phyloP scores from a whole-genome alignment of 148 eudicot genomes.

The Vaccinium darrowii region DNA sequence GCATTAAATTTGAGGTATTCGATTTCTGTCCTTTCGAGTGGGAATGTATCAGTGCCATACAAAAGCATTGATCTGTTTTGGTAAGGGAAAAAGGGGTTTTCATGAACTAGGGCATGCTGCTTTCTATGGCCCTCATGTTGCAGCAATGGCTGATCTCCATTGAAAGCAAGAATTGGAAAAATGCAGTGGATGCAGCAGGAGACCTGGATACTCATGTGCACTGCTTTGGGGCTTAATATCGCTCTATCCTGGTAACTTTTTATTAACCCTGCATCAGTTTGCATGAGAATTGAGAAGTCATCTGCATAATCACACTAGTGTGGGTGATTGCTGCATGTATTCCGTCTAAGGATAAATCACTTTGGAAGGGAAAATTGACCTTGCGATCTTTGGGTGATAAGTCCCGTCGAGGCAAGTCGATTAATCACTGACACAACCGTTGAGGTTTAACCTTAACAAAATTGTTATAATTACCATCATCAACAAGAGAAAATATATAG shows the following conservation, averaged over 20 bases:
- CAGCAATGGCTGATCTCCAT: neutral
- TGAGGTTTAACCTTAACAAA: no score
- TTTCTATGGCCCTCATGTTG: neutral
- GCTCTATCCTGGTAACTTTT: neutral
- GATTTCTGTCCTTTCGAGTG: no score
- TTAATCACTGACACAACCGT: no score
- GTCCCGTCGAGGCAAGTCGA: no score
- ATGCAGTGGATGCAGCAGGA: slow-evolving; percentile 6
- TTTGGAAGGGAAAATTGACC: no score
- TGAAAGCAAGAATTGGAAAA: neutral
- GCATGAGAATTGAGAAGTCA: neutral
- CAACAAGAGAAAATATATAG: no score
- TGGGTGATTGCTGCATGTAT: neutral
- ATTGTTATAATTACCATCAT: no score
- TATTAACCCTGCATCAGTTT: neutral
- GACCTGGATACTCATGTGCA: neutral
- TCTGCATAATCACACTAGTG: neutral
- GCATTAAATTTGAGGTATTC: no score
- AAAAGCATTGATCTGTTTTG: neutral
- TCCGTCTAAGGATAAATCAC: no score
- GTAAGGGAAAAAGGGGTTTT: neutral
- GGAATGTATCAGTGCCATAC: neutral
- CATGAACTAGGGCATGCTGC: neutral
- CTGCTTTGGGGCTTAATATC: neutral
- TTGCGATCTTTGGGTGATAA: no score